Percentiles rank a stretch among this genome's conserved stretches.
Conservation (phyloP, 140 eudicot species). For the Cichorium intybus region DNA sequence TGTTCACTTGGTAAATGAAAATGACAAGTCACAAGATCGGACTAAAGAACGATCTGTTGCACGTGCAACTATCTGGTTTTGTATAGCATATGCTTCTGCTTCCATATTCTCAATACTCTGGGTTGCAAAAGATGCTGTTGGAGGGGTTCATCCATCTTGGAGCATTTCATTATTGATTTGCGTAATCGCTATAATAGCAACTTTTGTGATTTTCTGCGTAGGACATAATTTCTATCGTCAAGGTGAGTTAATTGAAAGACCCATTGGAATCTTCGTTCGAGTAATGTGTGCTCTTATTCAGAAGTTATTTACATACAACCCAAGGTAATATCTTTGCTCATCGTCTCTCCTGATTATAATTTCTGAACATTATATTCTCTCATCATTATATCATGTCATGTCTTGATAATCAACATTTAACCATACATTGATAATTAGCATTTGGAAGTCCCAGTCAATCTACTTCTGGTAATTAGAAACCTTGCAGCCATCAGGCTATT, state of each 20-base stretch:
- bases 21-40: not conserved
- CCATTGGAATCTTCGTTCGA: not conserved
- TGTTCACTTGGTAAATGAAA: not conserved
- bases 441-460: too few species aligned
- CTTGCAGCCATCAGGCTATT: too few species aligned
- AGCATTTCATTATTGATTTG: constrained; percentile 12
- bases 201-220: not conserved
- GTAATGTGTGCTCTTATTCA: not conserved
- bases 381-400: too few species aligned
- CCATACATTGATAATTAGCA: too few species aligned
- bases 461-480: too few species aligned
- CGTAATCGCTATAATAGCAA: not conserved
- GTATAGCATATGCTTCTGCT: not conserved
- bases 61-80: constrained; percentile 15
- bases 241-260: constrained; percentile 5
- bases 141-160: constrained; percentile 6
- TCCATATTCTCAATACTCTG: not conserved
- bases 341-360: too few species aligned
- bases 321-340: too few species aligned
- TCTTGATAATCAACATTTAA: too few species aligned
- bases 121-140: constrained; percentile 13
- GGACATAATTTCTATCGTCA: constrained; percentile 14
- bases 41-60: constrained; percentile 4
- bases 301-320: not conserved
- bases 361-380: too few species aligned